Evolutionary conservation across 176 grass and related monocot genomes (phyloP), one percentile per base, ranked within the genome.

Genomic region (Alloteropsis semialata): DNA sequence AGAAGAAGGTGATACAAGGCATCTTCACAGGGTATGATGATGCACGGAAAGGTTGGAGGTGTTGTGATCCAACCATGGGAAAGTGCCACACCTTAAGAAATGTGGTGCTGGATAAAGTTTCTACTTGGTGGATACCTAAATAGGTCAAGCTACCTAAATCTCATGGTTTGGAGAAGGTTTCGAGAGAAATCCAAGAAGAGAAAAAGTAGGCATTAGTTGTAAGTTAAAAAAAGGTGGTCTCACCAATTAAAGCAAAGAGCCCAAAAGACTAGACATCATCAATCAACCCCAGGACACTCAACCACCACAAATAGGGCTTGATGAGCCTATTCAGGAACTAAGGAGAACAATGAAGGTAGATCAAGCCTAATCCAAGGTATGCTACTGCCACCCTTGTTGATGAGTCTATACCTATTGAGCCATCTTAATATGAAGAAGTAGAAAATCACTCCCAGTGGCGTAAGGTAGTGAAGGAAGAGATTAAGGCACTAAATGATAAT

Each of bases 11-110:
- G 0, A 69, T 89, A 3, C 2, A 8, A 2, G 81, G 69, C n/a
- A 85, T 85, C 69, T 77, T 85, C 25, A 10, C 85, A 0, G 76
- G 28, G 11, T 85, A 85, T 55, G 76, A 85, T 63, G 58, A 77
- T 51, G 29, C 5, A 28, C 6, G 56, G 67, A 80, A 89, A 58
- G 33, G 62, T 19, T 75, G 33, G 21, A 75, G 50, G 22, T 75
- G 49, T 29, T 84, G 43, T 30, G 66, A 89, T 84, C 65, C 45
- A 15, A 72, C 56, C 63, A 84, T 0, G 27, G 2, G 22, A 6
- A 37, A 75, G 30, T 75, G 50, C 13, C 34, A 36, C 34, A 36
- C 5, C 34, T 36, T 5, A 36, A 36, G 34, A 36, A 36, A 36
- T 36, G 34, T 36, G 34, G 34, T 36, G 5, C 5, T 36, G 2